Evolutionary conservation across 495 filamentous ascomycete species (phyloP).

Genomic region (Penicillium coffeae): DNA sequence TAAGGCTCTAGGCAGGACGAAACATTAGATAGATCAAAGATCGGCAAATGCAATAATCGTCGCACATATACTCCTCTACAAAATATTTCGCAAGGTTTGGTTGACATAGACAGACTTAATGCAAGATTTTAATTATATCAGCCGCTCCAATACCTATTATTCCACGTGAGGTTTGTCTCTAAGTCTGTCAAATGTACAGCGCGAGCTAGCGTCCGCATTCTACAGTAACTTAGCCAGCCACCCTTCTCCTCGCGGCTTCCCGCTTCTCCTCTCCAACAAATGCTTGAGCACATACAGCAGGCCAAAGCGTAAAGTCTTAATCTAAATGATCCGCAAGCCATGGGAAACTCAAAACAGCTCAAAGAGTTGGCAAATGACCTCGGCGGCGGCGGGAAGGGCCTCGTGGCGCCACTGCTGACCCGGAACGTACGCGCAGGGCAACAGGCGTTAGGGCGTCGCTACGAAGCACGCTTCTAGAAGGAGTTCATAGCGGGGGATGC

Average conservation of each 20-base stretch:
- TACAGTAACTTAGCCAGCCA: neutral
- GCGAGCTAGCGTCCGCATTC: too few species aligned
- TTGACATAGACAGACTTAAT: neutral
- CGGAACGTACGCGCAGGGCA: neutral
- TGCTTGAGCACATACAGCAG: constrained; percentile 3
- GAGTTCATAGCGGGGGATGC: neutral
- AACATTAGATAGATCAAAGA: neutral
- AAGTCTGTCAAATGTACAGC: too few species aligned
- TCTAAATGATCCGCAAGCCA: constrained; percentile 16
- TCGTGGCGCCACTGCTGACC: constrained; percentile 7
- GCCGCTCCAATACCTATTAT: too few species aligned
- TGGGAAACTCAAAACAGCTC: constrained; percentile 9
- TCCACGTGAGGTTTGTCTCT: too few species aligned
- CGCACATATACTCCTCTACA: neutral
- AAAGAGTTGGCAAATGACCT: constrained; percentile 14
- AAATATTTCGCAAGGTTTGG: neutral
- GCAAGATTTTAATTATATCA: too few species aligned
- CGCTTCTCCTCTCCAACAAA: neutral
- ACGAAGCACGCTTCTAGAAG: constrained; percentile 7
- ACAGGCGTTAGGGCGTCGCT: neutral
- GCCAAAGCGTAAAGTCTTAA: constrained; percentile 3
- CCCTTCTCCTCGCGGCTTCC: neutral
- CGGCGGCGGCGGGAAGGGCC: constrained; percentile 23
- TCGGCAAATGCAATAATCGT: neutral
- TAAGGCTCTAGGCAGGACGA: neutral